phyloP scores from a whole-genome alignment of 768 basidiomycete genomes.

The Leucosporidium creatinivorum region DNA sequence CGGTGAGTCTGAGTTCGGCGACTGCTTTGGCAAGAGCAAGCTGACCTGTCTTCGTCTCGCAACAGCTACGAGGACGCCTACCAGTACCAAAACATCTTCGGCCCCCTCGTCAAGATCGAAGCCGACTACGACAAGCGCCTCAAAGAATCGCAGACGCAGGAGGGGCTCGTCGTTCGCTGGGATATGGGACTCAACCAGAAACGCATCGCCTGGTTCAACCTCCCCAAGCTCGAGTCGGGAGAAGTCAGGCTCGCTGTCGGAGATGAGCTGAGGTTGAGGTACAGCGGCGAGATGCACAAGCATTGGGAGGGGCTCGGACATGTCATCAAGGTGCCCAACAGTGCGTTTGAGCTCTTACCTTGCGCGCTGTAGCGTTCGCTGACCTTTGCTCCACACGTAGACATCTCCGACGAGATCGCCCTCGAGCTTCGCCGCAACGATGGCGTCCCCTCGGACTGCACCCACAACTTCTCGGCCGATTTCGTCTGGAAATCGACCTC shows the following conservation, averaged over 20 bases:
- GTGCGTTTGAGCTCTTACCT: slow-evolving; percentile 49
- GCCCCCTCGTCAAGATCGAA: slow-evolving; percentile 97
- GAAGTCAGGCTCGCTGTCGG: slow-evolving; percentile 95
- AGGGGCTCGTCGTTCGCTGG: slow-evolving; percentile 91
- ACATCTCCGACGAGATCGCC: slow-evolving; percentile 96
- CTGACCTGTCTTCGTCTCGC: background rate
- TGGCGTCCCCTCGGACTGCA: slow-evolving; percentile 86
- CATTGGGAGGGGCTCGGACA: slow-evolving; percentile 97
- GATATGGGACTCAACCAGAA: slow-evolving; percentile 98
- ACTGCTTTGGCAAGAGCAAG: background rate
- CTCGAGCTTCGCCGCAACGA: slow-evolving; percentile 83
- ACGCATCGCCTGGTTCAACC: slow-evolving; percentile 92
- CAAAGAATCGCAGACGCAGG: slow-evolving; percentile 98
- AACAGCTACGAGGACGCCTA: slow-evolving; percentile 91
- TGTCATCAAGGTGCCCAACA: slow-evolving; percentile 98
- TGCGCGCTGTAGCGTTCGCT: background rate
- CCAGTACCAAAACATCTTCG: slow-evolving; percentile 99
- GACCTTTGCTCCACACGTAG: slow-evolving; percentile 44
- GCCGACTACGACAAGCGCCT: slow-evolving; percentile 97
- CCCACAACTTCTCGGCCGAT: slow-evolving; percentile 92
- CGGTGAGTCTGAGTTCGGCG: slow-evolving; percentile 42
- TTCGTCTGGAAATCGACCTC: slow-evolving; percentile 99
- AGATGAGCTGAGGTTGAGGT: slow-evolving; percentile 84
- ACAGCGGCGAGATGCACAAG: slow-evolving; percentile 80
- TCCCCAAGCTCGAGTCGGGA: slow-evolving; percentile 96